Conservation (phyloP, 805 yeast species). For the Pichia membranifaciens region DNA sequence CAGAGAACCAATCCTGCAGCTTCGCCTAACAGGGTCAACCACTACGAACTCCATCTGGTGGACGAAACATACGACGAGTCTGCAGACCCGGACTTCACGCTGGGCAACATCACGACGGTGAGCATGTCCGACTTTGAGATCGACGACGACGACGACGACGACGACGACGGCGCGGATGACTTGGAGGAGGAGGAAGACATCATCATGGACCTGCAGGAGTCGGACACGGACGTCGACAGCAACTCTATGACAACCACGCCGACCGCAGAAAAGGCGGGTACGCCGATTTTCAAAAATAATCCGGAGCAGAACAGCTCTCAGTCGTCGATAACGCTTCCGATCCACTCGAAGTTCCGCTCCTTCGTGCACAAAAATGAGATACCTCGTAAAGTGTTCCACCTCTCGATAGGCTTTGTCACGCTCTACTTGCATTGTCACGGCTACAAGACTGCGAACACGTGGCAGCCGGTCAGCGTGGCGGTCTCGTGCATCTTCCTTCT, state of each 20-base stretch:
- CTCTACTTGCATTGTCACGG: slow-evolving; percentile 66
- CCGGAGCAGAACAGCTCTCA: neutral
- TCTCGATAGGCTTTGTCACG: slow-evolving; percentile 81
- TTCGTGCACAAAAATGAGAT: slow-evolving; percentile 65
- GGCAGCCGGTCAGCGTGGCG: slow-evolving; percentile 50
- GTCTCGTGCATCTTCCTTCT: slow-evolving; percentile 52
- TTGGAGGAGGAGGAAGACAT: neutral
- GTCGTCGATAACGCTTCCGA: slow-evolving; percentile 7
- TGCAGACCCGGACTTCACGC: slow-evolving; percentile 26
- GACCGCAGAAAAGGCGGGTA: neutral
- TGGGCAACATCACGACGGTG: slow-evolving; percentile 8
- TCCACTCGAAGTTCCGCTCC: slow-evolving; percentile 27
- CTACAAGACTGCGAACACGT: slow-evolving; percentile 48
- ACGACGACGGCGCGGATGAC: neutral
- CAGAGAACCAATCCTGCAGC: neutral
- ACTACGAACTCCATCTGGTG: neutral
- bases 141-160: slow-evolving; percentile 2
- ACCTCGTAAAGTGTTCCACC: slow-evolving; percentile 83
- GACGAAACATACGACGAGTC: slow-evolving; percentile 25
- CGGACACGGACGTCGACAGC: slow-evolving; percentile 4
- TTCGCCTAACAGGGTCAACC: too few species aligned
- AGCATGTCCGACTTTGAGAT: neutral
- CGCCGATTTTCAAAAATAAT: neutral
- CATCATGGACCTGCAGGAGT: neutral
- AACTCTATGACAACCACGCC: neutral